phyloP scores from a whole-genome alignment of 805 yeast species.

The Metschnikowia bowlesiae region DNA sequence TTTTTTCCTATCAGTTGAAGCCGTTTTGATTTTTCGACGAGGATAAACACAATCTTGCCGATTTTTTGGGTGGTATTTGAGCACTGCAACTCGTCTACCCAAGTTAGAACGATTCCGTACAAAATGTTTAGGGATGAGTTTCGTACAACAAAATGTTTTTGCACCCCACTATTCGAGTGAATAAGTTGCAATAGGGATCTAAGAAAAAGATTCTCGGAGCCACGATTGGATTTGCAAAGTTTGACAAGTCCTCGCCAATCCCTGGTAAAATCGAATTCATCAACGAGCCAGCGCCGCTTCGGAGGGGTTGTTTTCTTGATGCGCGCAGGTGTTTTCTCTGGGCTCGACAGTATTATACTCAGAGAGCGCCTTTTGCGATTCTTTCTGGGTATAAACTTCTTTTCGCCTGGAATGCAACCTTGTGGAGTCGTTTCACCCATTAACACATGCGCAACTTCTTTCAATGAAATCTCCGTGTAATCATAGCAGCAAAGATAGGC shows the following conservation, averaged over 20 bases:
- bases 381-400: constrained; percentile 26
- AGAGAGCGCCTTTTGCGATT: constrained; percentile 21
- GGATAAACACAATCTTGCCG: constrained; percentile 44
- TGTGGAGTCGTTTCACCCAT: constrained; percentile 51
- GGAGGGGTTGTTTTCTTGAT: constrained; percentile 19
- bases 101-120: constrained; percentile 52
- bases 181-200: constrained; percentile 29
- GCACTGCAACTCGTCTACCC: constrained; percentile 36
- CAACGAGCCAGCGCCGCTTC: constrained; percentile 52
- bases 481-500: constrained; percentile 59
- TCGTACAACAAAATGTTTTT: constrained; percentile 51
- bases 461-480: constrained; percentile 49
- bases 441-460: constrained; percentile 45
- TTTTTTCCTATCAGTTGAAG: constrained; percentile 53
- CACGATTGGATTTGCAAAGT: constrained; percentile 38
- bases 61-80: constrained; percentile 11
- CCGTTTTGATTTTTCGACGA: constrained; percentile 52
- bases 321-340: constrained; percentile 4
- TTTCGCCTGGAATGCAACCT: constrained; percentile 57
- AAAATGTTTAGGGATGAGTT: constrained; percentile 51
- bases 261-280: constrained; percentile 45
- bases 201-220: constrained; percentile 25
- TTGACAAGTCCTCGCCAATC: constrained; percentile 48
- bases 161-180: constrained; percentile 25
- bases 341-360: constrained; percentile 11